Percentiles rank a stretch among this genome's conserved stretches.
Conservation (phyloP, 164 flowering plant species). For the Piper betle region DNA sequence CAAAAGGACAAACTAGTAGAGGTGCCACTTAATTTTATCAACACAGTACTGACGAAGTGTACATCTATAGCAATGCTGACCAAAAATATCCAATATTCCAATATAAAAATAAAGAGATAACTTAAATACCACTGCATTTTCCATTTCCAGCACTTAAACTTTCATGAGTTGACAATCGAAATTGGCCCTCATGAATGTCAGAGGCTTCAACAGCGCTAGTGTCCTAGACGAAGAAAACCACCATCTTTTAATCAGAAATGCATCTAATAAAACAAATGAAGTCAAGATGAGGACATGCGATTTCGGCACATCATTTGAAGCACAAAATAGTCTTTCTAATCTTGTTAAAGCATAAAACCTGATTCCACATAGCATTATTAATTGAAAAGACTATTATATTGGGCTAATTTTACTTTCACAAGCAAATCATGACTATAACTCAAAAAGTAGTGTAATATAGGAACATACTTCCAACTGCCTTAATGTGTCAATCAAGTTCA, state of each 20-base stretch:
- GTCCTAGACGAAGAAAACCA: slow-evolving; percentile 32
- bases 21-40: no score
- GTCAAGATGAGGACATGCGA: background rate
- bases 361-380: no score
- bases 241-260: background rate
- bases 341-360: no score
- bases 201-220: slow-evolving; percentile 58
- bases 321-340: background rate
- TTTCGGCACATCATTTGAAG: background rate
- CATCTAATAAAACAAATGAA: background rate
- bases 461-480: slow-evolving; percentile 63
- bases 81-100: no score
- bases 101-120: background rate
- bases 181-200: slow-evolving; percentile 45
- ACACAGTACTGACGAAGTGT: background rate
- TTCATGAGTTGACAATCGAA: slow-evolving; percentile 40
- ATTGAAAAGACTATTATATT: no score
- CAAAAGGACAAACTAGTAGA: no score
- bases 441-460: background rate
- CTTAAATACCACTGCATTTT: slow-evolving; percentile 59
- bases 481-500: slow-evolving; percentile 54
- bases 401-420: no score
- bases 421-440: background rate
- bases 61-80: no score
- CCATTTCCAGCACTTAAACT: slow-evolving; percentile 38